These are phyloP conservation scores for Cryptosporidium felis DNA, from an alignment of 169 alveolate genomes.

Conservation along the genomic window DNA sequence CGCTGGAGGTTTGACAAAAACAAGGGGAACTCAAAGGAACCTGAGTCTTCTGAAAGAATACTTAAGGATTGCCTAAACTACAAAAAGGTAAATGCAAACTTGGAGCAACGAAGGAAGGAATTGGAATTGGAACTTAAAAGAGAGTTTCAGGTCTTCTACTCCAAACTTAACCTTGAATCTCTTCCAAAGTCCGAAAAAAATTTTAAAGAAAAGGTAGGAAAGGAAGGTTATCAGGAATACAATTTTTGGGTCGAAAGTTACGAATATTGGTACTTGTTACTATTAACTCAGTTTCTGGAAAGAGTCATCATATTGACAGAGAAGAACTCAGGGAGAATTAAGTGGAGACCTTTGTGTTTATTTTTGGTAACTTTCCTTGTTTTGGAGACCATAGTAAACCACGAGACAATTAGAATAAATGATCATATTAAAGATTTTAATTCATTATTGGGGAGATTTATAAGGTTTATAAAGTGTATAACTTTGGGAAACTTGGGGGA, in stretches of 20 bases:
- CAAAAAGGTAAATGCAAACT: not conserved
- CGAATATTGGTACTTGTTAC: too few relatives aligned
- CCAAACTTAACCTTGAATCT: conserved; percentile 2
- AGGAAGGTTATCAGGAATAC: too few relatives aligned
- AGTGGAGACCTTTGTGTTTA: conserved; percentile 19
- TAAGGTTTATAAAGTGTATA: not conserved
- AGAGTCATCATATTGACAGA: not conserved
- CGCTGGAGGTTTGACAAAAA: not conserved
- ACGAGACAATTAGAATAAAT: conserved; percentile 8
- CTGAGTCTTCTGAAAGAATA: not conserved
- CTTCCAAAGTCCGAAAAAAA: too few relatives aligned
- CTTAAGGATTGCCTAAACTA: not conserved
- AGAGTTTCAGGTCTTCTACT: conserved; percentile 9
- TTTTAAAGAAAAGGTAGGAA: too few relatives aligned
- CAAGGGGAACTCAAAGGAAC: not conserved
- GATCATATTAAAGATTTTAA: not conserved
- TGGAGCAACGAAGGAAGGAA: not conserved
- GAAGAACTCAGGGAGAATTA: not conserved
- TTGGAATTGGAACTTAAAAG: not conserved
- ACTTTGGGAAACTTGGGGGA: conserved; percentile 1
- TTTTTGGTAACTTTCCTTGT: not conserved
- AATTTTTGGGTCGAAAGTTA: too few relatives aligned
- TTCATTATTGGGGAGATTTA: not conserved
- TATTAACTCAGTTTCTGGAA: conserved; percentile 19
- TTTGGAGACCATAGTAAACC: not conserved